phyloP scores from a whole-genome alignment of 495 filamentous ascomycete genomes.

The Neurospora sp. region DNA sequence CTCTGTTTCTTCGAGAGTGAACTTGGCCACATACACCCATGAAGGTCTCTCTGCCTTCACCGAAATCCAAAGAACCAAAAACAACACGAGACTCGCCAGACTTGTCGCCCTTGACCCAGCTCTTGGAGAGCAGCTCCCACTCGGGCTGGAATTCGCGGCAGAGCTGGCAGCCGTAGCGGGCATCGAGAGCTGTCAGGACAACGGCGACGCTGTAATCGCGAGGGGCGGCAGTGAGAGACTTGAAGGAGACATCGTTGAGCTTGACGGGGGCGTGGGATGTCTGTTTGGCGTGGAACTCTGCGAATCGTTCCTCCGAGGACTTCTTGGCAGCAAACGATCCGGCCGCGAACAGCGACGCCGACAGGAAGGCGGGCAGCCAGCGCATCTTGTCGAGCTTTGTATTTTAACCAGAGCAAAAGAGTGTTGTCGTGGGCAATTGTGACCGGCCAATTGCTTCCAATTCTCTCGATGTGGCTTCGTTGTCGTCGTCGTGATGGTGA shows the following conservation, averaged over 20 bases:
- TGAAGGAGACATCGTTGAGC: constrained; percentile 65
- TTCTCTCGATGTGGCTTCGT: constrained; percentile 1
- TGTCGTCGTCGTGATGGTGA: background rate
- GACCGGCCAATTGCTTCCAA: constrained; percentile 14
- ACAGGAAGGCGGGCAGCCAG: constrained; percentile 47
- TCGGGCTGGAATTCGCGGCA: constrained; percentile 90
- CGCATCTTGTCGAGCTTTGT: constrained; percentile 34
- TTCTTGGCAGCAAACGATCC: constrained; percentile 47
- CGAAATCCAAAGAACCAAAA: constrained; percentile 83
- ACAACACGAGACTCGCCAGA: constrained; percentile 59
- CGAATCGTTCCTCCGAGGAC: constrained; percentile 47
- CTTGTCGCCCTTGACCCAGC: constrained; percentile 79
- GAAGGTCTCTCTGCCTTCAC: constrained; percentile 74
- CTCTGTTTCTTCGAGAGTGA: background rate
- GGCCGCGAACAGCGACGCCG: constrained; percentile 41
- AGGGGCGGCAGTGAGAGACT: constrained; percentile 61
- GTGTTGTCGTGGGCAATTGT: background rate
- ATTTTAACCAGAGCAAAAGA: background rate
- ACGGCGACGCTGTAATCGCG: constrained; percentile 77
- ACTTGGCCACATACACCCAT: constrained; percentile 55
- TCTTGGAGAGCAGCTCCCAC: constrained; percentile 79
- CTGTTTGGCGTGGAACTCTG: constrained; percentile 56
- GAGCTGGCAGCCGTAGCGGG: constrained; percentile 74
- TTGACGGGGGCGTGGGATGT: constrained; percentile 57
- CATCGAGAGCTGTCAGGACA: constrained; percentile 78